Evolutionary conservation across 768 basidiomycete genomes (phyloP).

Genomic region (Floccularia luteovirens): DNA sequence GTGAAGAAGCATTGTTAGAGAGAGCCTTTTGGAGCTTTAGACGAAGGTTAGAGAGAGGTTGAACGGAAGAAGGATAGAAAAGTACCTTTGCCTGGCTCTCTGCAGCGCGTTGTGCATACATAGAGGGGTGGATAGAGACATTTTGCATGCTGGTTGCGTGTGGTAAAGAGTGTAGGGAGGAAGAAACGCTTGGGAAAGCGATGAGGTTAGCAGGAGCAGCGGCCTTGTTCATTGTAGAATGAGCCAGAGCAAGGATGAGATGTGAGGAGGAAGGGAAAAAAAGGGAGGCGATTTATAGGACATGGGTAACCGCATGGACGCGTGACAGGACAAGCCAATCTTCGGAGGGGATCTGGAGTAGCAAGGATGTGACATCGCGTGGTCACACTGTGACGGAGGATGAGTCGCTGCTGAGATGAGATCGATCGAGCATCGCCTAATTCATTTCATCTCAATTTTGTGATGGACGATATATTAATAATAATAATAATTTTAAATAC

Average conservation of each 20-base stretch:
- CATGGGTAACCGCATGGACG: background rate
- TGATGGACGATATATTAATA: too few relatives aligned
- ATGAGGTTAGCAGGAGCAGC: conserved; percentile 47
- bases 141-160: conserved; percentile 64
- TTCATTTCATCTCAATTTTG: too few relatives aligned
- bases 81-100: conserved; percentile 74
- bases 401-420: too few relatives aligned
- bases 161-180: conserved; percentile 58
- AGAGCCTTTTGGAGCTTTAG: conserved; percentile 61
- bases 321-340: background rate
- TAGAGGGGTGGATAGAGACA: conserved; percentile 59
- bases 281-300: conserved; percentile 8
- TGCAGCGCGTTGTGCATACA: conserved; percentile 61
- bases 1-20: conserved; percentile 39
- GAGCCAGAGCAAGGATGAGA: conserved; percentile 12
- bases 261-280: conserved; percentile 7
- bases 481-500: too few relatives aligned
- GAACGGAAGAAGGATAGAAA: background rate
- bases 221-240: conserved; percentile 24
- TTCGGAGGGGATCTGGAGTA: background rate
- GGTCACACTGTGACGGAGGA: too few relatives aligned
- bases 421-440: too few relatives aligned
- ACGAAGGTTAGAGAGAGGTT: conserved; percentile 4
- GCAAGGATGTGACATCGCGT: too few relatives aligned
- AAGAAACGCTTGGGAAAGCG: conserved; percentile 68